Evolutionary conservation across 495 filamentous ascomycete genomes (phyloP).

Genomic region (Aspergillus steynii): DNA sequence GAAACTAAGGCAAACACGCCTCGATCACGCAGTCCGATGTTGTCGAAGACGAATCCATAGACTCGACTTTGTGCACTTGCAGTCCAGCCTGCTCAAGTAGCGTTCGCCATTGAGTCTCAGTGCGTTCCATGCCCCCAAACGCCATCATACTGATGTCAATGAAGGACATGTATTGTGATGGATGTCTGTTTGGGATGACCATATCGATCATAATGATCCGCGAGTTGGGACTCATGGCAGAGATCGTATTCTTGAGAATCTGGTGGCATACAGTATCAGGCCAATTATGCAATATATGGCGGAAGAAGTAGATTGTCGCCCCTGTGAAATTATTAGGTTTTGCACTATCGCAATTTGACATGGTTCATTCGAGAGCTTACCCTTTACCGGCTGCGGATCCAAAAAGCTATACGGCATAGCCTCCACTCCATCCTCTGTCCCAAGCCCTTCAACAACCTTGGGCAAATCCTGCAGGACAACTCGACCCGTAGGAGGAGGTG

Average conservation of each 20-base stretch:
- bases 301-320: slow-evolving; percentile 44
- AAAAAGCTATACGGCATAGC: not conserved
- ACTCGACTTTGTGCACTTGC: not conserved
- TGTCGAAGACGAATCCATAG: not conserved
- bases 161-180: not conserved
- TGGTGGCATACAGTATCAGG: slow-evolving; percentile 29
- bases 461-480: not conserved
- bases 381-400: slow-evolving; percentile 2
- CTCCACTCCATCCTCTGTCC: not conserved
- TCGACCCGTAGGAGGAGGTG: not conserved
- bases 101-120: not conserved
- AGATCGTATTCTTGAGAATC: slow-evolving; percentile 30
- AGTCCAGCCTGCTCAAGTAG: not conserved
- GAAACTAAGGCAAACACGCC: not conserved
- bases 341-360: too few relatives aligned
- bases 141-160: slow-evolving; percentile 6
- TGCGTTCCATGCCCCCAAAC: slow-evolving; percentile 3
- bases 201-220: not conserved
- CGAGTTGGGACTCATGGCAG: not conserved
- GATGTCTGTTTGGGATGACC: not conserved
- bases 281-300: slow-evolving; percentile 50
- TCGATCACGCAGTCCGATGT: not conserved
- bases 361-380: too few relatives aligned
- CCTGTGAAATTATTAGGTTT: slow-evolving; percentile 12
- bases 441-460: not conserved